Percentiles rank a stretch among this genome's conserved stretches.
phyloP scores from a whole-genome alignment of 2,329 filamentous ascomycete genomes.

The Neonectria hederae region DNA sequence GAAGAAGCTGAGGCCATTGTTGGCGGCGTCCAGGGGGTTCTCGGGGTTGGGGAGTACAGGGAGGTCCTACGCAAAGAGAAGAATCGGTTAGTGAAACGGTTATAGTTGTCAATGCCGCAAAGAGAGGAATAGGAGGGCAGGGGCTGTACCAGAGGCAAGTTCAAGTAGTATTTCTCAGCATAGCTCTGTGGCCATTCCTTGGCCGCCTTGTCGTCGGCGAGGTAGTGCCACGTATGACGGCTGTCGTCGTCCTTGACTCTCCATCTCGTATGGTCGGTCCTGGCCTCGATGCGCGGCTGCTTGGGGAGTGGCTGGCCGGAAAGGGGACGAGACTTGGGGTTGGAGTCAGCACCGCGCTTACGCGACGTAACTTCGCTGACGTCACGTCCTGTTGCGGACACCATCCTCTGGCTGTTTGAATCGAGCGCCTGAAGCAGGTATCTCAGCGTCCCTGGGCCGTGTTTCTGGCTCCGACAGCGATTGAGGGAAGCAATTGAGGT shows the following conservation, averaged over 20 bases:
- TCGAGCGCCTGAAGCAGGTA: neutral
- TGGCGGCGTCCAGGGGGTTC: conserved; percentile 78
- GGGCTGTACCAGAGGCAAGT: conserved; percentile 74
- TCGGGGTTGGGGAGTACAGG: conserved; percentile 76
- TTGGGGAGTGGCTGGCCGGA: conserved; percentile 50
- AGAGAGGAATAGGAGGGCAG: neutral
- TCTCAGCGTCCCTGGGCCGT: neutral
- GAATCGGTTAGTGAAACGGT: neutral
- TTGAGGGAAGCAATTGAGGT: conserved; percentile 15
- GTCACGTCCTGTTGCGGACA: conserved; percentile 43
- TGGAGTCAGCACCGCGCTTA: conserved; percentile 56
- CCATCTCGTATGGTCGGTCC: conserved; percentile 86
- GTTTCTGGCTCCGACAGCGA: neutral
- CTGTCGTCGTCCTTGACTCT: conserved; percentile 84
- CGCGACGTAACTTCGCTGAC: conserved; percentile 46
- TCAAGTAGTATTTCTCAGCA: conserved; percentile 91
- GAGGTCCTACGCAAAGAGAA: conserved; percentile 65
- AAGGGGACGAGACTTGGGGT: conserved; percentile 37
- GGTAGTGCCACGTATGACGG: conserved; percentile 93
- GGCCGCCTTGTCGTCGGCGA: conserved; percentile 75
- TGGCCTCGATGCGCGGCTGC: conserved; percentile 59
- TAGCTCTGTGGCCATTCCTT: conserved; percentile 84
- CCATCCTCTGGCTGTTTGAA: conserved; percentile 36
- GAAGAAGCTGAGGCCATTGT: conserved; percentile 89
- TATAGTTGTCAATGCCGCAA: neutral